phyloP scores from a whole-genome alignment of 192 early-diverging fungal genomes.

The Mortierella hygrophila region DNA sequence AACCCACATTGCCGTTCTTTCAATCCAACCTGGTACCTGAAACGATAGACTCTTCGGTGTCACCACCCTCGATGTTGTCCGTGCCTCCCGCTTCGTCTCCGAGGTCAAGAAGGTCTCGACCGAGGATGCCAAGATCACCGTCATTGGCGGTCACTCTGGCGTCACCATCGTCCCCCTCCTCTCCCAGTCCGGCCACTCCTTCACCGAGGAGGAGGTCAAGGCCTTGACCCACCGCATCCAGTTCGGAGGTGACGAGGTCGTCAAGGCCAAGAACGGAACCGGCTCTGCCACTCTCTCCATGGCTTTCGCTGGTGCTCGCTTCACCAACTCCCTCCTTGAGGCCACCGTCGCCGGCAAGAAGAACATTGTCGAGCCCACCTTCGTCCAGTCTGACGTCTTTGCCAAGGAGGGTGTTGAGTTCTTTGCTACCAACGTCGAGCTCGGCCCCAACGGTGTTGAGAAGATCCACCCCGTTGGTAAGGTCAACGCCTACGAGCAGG shows the following conservation, averaged over 20 bases:
- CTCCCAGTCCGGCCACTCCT: conserved; percentile 77
- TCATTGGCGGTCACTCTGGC: conserved; percentile 96
- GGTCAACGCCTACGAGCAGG: conserved; percentile 83
- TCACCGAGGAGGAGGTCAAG: conserved; percentile 86
- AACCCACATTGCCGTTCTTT: background rate
- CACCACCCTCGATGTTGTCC: conserved; percentile 94
- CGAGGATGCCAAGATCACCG: conserved; percentile 77
- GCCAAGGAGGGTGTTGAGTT: conserved; percentile 69
- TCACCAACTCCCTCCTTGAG: conserved; percentile 89
- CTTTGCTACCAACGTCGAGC: conserved; percentile 83
- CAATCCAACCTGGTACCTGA: background rate
- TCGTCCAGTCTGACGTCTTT: conserved; percentile 78
- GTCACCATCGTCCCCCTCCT: conserved; percentile 95
- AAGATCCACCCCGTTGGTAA: conserved; percentile 88
- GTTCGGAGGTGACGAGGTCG: conserved; percentile 98
- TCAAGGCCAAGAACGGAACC: conserved; percentile 97
- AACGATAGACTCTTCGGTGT: conserved; percentile 85
- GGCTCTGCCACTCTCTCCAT: conserved; percentile 91
- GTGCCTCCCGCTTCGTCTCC: conserved; percentile 91
- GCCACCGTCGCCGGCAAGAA: conserved; percentile 76
- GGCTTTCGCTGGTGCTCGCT: conserved; percentile 89
- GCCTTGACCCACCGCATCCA: conserved; percentile 95
- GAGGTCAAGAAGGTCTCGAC: conserved; percentile 83
- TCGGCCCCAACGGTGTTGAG: conserved; percentile 81
- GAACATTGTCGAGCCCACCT: conserved; percentile 90